A percentile compares a stretch with the other conserved stretches of the same genome.
These are phyloP conservation scores for Trichothecium roseum DNA, from an alignment of 2,329 filamentous ascomycete genomes.

Conservation along the genomic window DNA sequence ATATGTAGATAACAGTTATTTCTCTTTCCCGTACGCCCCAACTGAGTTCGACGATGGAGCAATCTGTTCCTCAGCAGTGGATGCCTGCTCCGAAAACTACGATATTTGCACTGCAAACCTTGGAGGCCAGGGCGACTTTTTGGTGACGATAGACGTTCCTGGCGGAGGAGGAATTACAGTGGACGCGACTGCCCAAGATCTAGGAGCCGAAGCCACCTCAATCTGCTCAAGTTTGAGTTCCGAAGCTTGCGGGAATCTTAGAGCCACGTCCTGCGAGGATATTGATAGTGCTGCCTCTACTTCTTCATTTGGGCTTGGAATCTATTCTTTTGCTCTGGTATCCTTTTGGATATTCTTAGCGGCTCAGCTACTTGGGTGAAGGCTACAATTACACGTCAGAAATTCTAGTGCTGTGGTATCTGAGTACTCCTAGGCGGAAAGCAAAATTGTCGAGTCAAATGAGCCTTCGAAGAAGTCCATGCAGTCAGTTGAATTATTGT, in stretches of 20 bases:
- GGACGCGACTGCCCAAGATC: slow-evolving; percentile 24
- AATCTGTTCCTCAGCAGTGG: slow-evolving; percentile 40
- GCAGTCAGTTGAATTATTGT: too few species aligned
- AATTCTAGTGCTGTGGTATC: too few species aligned
- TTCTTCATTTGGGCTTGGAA: background rate
- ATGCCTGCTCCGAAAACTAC: slow-evolving; percentile 43
- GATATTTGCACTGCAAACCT: slow-evolving; percentile 41
- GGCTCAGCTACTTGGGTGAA: background rate
- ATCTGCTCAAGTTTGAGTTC: slow-evolving; percentile 47
- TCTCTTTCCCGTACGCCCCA: slow-evolving; percentile 47
- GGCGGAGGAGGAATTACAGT: slow-evolving; percentile 43
- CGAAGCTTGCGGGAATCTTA: slow-evolving; percentile 36
- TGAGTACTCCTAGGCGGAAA: too few species aligned
- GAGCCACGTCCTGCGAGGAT: slow-evolving; percentile 26
- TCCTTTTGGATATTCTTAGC: too few species aligned
- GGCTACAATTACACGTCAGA: too few species aligned
- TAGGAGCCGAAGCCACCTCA: slow-evolving; percentile 34
- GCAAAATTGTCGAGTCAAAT: too few species aligned
- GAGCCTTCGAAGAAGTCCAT: too few species aligned
- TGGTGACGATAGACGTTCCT: slow-evolving; percentile 46
- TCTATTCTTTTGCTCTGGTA: too few species aligned
- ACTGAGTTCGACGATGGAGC: slow-evolving; percentile 40
- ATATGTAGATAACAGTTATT: slow-evolving; percentile 47
- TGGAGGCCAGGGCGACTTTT: slow-evolving; percentile 29
- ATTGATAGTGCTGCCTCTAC: slow-evolving; percentile 9